Evolutionary conservation across 805 yeast genomes (phyloP), one percentile per base, ranked within the genome.

Genomic region (Saccharomycopsis sp.): DNA sequence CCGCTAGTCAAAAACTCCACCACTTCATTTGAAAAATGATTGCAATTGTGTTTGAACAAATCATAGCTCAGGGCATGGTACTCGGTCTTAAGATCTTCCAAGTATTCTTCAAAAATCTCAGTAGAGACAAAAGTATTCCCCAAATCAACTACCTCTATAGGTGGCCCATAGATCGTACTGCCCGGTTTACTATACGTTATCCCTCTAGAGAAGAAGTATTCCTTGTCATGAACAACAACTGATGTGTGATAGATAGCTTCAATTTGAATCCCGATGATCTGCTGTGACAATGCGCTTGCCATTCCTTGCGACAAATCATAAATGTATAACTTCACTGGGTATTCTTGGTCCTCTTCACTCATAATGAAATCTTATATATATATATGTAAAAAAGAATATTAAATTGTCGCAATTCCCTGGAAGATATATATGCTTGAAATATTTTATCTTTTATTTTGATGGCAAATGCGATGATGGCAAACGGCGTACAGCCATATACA

Each of bases 161-260:
- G 86, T 1, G 50, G 42, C 0, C 87, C 87, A 51, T 77, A 76
- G 53, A 78, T 77, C 19, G 85, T 72, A 20, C 52, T 54, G 0
- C 82, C 85, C 1, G 54, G 45, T 3, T 51, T 51, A 9, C 62
- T 52, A 28, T 63, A 65, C 28, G 67, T 63, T 37, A 81, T 75
- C 13, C 85, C 85, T 32, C 70, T 70, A 46, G 81, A 83, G 42
- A 75, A 77, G 54, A 70, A 80, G 51, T 71, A 67, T 53, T 80
- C 87, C 41, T 63, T 64, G n/a, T 67, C 71, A 52, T 68, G 65
- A 16, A 73, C 66, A 8, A 77, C 77, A 1, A 78, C 72, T 2
- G 77, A 68, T 1, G 85, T 79, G 57, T 80, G 87, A 67, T 80
- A 81, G 4, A 80, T 70, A 11, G 85, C 87, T 23, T 79, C 84